phyloP scores from a whole-genome alignment of 345 rosid genomes.

The Populus pruinosa region DNA sequence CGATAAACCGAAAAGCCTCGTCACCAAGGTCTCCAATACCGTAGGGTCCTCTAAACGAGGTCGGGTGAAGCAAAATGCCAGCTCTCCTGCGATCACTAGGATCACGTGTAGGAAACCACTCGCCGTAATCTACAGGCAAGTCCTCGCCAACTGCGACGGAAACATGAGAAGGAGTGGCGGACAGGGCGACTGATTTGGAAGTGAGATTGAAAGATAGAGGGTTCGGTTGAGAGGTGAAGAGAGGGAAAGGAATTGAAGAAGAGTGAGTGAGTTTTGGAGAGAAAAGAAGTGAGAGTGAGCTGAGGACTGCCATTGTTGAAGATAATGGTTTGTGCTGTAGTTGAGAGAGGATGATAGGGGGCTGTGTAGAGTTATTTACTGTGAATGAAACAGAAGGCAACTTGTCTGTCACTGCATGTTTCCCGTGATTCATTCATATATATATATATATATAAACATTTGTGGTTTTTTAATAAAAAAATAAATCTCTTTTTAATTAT shows the following conservation, averaged over 20 bases:
- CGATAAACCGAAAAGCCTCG: slow-evolving; percentile 69
- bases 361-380: no score
- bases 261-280: slow-evolving; percentile 17
- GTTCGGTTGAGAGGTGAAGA: background rate
- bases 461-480: no score
- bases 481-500: no score
- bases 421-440: no score
- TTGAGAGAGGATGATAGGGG: background rate
- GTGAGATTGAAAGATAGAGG: slow-evolving; percentile 16
- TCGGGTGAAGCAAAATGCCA: slow-evolving; percentile 90
- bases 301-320: background rate
- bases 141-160: slow-evolving; percentile 52
- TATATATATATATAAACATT: no score
- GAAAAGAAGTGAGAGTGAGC: slow-evolving; percentile 17
- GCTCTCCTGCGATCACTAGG: slow-evolving; percentile 53
- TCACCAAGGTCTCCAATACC: slow-evolving; percentile 91
- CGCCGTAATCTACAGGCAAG: slow-evolving; percentile 55
- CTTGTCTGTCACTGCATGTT: no score
- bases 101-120: slow-evolving; percentile 52
- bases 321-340: background rate
- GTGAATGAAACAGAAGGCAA: no score
- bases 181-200: slow-evolving; percentile 20
- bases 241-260: slow-evolving; percentile 5
- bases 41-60: slow-evolving; percentile 70
- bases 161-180: slow-evolving; percentile 14